Evolutionary conservation across 768 basidiomycete genomes (phyloP), one percentile per base, ranked within the genome.

Genomic region (Hysterangium stoloniferum): DNA sequence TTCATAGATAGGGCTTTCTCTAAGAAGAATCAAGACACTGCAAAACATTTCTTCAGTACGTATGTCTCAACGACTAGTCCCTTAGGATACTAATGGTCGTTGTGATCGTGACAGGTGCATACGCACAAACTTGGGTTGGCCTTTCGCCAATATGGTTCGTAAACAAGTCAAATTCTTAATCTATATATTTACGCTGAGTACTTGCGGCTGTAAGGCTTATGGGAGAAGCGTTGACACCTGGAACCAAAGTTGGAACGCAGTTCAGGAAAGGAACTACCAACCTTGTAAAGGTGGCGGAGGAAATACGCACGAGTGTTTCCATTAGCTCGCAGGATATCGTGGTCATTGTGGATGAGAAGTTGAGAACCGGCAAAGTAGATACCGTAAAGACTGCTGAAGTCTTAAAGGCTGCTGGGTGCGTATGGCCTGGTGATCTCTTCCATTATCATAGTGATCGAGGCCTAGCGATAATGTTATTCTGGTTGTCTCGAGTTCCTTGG

Each of bases 371-470:
- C 13, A 34, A 43, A 37, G 37, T 27, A 5, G 51, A 53, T 22
- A 45, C 45, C 13, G 35, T 24, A 4, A 56, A 53, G 27, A 52
- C 56, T 4, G 51, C 55, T 13, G 56, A 57, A 25, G 54, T 57
- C 45, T 35, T 57, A 35, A 56, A 55, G 27, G 56, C 56, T 34
- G 56, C 56, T 22, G 56, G 55, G 55, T 56, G 28, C 4, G 55
- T 11, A 41, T 11, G 38, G 9, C 20, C 9, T 20, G 12, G 38
- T 20, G 9, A 11, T 9, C 20, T 8, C 38, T 11, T 41, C 8
- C 20, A 9, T 43, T 43, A 13, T 15, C 13, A 13, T 13, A 22
- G 13, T 43, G 41, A 43, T 13, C 22, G 13, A 48, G n/a, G 20
- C 44, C 32, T 37, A 56, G 56, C n/a, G 54, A 54, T 17, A 55